These are phyloP conservation scores for Nicotiana obtusifolia DNA, from an alignment of 257 asterid genomes.

Conservation along the genomic window DNA sequence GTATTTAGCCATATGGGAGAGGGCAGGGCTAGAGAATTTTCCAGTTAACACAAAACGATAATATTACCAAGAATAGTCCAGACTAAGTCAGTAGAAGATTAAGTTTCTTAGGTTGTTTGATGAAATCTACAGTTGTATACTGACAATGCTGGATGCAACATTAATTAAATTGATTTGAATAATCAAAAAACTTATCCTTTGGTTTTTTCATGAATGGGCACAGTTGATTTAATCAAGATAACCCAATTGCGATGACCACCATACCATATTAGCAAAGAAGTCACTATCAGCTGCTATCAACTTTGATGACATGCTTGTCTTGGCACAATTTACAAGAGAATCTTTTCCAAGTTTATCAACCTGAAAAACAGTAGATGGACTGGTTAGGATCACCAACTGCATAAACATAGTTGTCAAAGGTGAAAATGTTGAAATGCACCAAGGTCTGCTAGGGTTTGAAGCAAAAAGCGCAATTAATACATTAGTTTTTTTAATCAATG, in stretches of 20 bases:
- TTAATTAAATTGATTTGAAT: not conserved
- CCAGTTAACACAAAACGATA: not conserved
- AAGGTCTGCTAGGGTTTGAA: not conserved
- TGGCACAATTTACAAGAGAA: conserved; percentile 82
- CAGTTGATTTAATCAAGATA: not conserved
- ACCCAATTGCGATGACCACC: conserved; percentile 17
- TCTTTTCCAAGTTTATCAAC: conserved; percentile 96
- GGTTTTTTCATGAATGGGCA: not conserved
- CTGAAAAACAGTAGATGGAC: conserved; percentile 26
- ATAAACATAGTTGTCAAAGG: not conserved
- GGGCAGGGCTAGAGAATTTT: not conserved
- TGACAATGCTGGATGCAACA: not conserved
- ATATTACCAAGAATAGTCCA: not conserved
- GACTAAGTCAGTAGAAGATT: no score
- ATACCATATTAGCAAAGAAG: conserved; percentile 83
- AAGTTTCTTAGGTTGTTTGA: not conserved
- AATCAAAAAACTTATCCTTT: not conserved
- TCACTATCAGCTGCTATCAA: conserved; percentile 77
- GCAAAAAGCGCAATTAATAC: not conserved
- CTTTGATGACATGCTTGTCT: conserved; percentile 99
- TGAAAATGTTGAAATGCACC: not conserved
- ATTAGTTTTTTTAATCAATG: not conserved
- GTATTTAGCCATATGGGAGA: no score
- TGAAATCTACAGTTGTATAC: not conserved
- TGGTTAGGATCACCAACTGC: not conserved